Evolutionary conservation across 2,329 filamentous ascomycete genomes (phyloP), one percentile per base, ranked within the genome.

Genomic region (Monosporascus sp.): DNA sequence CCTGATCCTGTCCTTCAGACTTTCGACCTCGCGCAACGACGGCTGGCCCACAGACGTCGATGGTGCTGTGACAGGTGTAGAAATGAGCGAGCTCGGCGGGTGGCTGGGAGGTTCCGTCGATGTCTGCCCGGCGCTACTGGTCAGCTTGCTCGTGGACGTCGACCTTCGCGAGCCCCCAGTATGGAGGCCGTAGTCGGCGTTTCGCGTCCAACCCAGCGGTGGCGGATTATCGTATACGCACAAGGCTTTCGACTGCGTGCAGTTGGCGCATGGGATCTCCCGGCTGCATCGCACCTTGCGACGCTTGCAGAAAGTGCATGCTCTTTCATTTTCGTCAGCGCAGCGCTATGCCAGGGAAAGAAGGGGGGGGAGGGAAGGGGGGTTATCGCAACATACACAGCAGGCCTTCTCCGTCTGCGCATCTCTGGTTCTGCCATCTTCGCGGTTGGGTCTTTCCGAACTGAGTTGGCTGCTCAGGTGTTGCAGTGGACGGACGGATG

Each of bases 241-340:
- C 22, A 22, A 22, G 22, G 22, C 78, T 54, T 74, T 76, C 6
- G 80, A 78, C 56, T 76, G 77, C 15, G 77, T 51, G 59, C 83
- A 86, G 56, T 83, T 82, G 55, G 70, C 76, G 60, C 83, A 86
- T 0, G 83, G 83, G 9, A 64, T 67, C 53, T 76, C 76, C 45
- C 79, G 75, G 61, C 85, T 78, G 61, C 83, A 86, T 50, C 76
- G 73, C 53, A 85, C 77, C 63, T 86, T 86, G 34, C 81, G 78
- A 51, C 70, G 75, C 47, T 82, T 73, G 60, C 83, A 86, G 37
- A 76, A 59, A 46, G 63, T 56, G 56, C 76, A 79, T 11, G 75
- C 74, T 17, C 75, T 78, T 22, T 22, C 22, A 22, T 22, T 22
- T 22, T 22, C 22, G 22, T 22, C 22, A 22, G 22, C 22, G 22